These are phyloP conservation scores for Saccharomycodes ludwigii DNA, from an alignment of 805 yeast genomes.

Conservation along the genomic window DNA sequence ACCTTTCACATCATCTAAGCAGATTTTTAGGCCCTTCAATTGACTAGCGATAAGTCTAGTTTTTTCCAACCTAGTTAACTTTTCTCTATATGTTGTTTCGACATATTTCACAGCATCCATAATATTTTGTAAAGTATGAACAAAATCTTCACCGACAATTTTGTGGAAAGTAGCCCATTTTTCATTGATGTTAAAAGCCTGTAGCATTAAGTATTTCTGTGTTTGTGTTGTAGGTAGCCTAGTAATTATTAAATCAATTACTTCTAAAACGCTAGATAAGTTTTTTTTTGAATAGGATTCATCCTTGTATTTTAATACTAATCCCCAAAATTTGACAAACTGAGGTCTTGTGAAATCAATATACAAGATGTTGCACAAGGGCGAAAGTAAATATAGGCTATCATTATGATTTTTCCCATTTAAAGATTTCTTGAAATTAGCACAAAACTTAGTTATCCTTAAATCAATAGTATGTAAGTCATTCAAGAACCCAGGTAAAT, in stretches of 20 bases:
- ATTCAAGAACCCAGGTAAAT: too few relatives aligned
- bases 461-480: too few relatives aligned
- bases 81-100: constrained; percentile 37
- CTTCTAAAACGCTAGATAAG: constrained; percentile 16
- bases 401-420: constrained; percentile 12
- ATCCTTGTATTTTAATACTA: constrained; percentile 15
- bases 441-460: constrained; percentile 25
- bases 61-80: constrained; percentile 38
- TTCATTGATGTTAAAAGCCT: constrained; percentile 20
- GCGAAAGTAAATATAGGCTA: constrained; percentile 38
- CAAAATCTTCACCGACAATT: constrained; percentile 25
- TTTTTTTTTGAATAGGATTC: constrained; percentile 11
- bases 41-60: constrained; percentile 45
- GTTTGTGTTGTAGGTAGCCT: constrained; percentile 37
- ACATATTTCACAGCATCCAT: constrained; percentile 22
- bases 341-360: constrained; percentile 39
- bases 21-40: constrained; percentile 36
- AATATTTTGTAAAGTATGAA: constrained; percentile 28
- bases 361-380: constrained; percentile 46
- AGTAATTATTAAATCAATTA: constrained; percentile 37
- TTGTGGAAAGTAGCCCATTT: constrained; percentile 23
- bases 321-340: constrained; percentile 32
- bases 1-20: constrained; percentile 35
- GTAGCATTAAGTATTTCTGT: constrained; percentile 30
- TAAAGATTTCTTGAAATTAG: constrained; percentile 18